Evolutionary conservation across 75 land plant genomes (phyloP), one percentile per base, ranked within the genome.

Genomic region (Pinus tabuliformis): DNA sequence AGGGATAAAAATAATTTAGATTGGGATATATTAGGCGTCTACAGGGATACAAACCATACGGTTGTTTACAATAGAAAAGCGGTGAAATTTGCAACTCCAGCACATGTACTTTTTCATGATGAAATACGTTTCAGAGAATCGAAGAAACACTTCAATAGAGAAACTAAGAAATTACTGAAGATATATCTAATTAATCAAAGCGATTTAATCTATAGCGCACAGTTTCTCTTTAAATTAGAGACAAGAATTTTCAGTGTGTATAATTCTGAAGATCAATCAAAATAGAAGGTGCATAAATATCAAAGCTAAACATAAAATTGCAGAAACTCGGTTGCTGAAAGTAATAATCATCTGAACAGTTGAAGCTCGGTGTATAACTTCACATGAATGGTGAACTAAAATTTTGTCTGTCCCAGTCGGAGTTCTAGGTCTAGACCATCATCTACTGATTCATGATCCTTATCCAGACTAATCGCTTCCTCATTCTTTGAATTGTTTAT

Each of bases 371-470:
- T 39, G 37, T 36, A 18, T 20, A 17, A 39, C 4, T 66, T 39
- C 49, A 36, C 21, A 36, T 6, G 18, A 42, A 9, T 20, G 42
- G 3, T 45, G 39, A 37, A 64, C 28, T 62, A 12, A 24, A 33
- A 24, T 62, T 26, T 62, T 4, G 30, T 62, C 13, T 39, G 42
- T 30, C 89, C 89, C 12, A 87, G 72, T 4, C 89, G 78, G 15
- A 87, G 86, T 81, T 87, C 86, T 4, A 87, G 79, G 72, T 87
- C 89, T 7, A 45, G 52, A 8, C 11, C 54, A 62, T 84, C 76
- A 72, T 78, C 89, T 75, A 76, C 80, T 18, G 73, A 20, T 1
- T 28, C 36, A 6, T 59, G 18, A 12, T 73, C 80, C 8, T 64
- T 62, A 64, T 64, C 17, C 8, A 54, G 45, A 14, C 13, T 11